Percentiles rank a stretch among this genome's conserved stretches.
These are phyloP conservation scores for Fusarium citri DNA, from an alignment of 2,329 filamentous ascomycete species.

Conservation along the genomic window DNA sequence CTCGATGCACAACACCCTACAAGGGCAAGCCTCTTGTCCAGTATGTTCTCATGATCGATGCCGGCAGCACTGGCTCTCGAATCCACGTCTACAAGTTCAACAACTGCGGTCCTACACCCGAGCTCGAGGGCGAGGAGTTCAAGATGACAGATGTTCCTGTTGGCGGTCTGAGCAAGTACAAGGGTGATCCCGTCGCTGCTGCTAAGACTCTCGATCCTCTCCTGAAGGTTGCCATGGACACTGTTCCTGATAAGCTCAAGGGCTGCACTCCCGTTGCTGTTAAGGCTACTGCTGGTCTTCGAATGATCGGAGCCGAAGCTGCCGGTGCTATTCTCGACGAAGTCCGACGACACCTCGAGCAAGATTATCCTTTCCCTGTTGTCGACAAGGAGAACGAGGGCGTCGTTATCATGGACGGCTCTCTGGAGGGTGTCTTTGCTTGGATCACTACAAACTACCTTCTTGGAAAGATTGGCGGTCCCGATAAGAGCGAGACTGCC, in stretches of 20 bases:
- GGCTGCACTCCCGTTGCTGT: conserved; percentile 95
- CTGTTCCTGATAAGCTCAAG: conserved; percentile 89
- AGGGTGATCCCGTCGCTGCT: conserved; percentile 85
- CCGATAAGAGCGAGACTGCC: conserved; percentile 89
- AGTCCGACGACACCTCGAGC: conserved; percentile 86
- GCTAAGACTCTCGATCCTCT: conserved; percentile 90
- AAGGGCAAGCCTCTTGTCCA: conserved; percentile 94
- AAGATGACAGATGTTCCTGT: conserved; percentile 88
- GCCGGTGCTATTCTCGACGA: conserved; percentile 87
- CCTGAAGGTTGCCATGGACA: conserved; percentile 85
- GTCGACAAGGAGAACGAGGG: conserved; percentile 86
- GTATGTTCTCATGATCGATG: conserved; percentile 99
- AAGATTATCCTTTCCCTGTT: conserved; percentile 92
- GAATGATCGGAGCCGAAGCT: conserved; percentile 84
- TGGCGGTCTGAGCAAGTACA: conserved; percentile 88
- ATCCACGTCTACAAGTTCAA: conserved; percentile 99
- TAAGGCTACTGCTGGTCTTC: conserved; percentile 94
- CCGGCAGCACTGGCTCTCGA: conserved; percentile 95
- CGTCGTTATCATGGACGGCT: conserved; percentile 97
- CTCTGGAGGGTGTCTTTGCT: conserved; percentile 96
- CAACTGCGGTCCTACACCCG: conserved; percentile 95
- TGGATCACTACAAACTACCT: conserved; percentile 99
- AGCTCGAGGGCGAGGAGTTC: conserved; percentile 92
- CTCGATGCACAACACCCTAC: conserved; percentile 84
- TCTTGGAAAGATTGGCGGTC: conserved; percentile 94